Evolutionary conservation across 169 alveolate genomes (phyloP).

Genomic region (Plasmodium sp.): DNA sequence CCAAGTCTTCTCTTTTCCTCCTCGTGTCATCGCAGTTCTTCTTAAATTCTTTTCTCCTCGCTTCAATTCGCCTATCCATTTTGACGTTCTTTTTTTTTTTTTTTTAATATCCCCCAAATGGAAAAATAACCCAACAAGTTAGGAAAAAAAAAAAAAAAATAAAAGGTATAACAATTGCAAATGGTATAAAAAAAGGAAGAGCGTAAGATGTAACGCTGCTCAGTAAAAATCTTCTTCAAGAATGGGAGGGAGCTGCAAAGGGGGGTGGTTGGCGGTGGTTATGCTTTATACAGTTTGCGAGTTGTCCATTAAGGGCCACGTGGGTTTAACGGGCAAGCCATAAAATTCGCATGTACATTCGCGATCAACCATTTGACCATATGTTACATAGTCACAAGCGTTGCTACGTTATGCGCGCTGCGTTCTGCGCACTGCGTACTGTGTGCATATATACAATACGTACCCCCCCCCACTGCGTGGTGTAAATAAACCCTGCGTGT

Average conservation of each 20-base stretch:
- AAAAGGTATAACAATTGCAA: no score
- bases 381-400: not conserved
- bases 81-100: not conserved
- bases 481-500: not conserved
- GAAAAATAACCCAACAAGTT: not conserved
- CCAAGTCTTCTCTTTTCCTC: slow-evolving; percentile 92
- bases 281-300: not conserved
- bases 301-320: not conserved
- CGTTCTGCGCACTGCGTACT: not conserved
- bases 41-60: slow-evolving; percentile 86
- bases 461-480: not conserved
- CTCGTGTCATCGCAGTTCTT: slow-evolving; percentile 92
- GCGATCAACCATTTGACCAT: not conserved
- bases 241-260: not conserved
- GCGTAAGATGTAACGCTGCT: not conserved
- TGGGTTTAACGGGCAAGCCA: not conserved
- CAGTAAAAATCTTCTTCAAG: slow-evolving; percentile 2
- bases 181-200: not conserved
- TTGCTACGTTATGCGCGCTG: not conserved
- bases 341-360: not conserved
- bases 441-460: not conserved
- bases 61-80: slow-evolving; percentile 75
- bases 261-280: not conserved
- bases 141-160: not conserved
- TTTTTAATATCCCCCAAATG: not conserved